Evolutionary conservation across 768 basidiomycete species (phyloP).

Genomic region (Pleurotus tuber-regium): DNA sequence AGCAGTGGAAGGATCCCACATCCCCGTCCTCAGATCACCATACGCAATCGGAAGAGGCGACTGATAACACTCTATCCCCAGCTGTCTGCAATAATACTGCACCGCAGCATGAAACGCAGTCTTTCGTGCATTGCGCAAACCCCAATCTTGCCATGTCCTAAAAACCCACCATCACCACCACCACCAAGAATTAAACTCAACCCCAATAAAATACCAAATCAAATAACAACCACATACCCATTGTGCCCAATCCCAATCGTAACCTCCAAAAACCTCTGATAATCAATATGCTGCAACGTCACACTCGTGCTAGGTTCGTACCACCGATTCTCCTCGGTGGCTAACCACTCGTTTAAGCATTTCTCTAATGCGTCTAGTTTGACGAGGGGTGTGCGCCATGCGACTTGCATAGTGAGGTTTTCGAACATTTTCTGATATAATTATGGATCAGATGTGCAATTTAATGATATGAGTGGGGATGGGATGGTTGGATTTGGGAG

Average conservation of each 20-base stretch:
- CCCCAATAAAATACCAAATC: background rate
- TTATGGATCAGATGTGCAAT: background rate
- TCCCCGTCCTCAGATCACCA: constrained; percentile 29
- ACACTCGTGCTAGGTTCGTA: constrained; percentile 67
- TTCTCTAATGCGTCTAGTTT: constrained; percentile 72
- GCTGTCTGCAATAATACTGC: constrained; percentile 66
- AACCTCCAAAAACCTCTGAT: constrained; percentile 63
- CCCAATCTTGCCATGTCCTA: constrained; percentile 49
- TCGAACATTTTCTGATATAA: constrained; percentile 64
- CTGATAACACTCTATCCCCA: constrained; percentile 61
- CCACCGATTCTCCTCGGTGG: constrained; percentile 80
- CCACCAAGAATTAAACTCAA: no score
- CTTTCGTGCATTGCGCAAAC: constrained; percentile 53
- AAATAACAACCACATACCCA: constrained; percentile 28
- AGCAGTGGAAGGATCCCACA: constrained; percentile 15
- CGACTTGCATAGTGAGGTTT: constrained; percentile 63
- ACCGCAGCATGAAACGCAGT: constrained; percentile 82
- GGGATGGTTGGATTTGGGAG: no score
- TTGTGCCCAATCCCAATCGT: constrained; percentile 65
- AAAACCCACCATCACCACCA: no score
- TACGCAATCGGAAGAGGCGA: constrained; percentile 62
- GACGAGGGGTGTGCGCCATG: constrained; percentile 70
- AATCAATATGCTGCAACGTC: constrained; percentile 59
- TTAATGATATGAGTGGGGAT: no score
- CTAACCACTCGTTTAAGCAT: constrained; percentile 70